Conservation (phyloP, 2,329 filamentous ascomycete species). For the Metarhizium sp. region DNA sequence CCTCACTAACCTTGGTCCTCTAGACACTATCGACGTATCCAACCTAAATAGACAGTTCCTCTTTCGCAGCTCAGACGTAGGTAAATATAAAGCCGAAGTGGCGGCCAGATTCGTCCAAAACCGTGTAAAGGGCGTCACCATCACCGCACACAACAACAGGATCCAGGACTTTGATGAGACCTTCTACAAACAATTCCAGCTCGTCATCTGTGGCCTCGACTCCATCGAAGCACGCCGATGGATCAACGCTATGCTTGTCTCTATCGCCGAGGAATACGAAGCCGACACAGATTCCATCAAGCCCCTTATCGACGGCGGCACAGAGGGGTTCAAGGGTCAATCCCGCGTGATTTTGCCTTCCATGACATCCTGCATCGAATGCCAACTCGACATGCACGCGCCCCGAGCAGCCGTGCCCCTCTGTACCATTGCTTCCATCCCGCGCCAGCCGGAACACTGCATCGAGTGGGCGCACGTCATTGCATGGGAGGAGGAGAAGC, state of each 20-base stretch:
- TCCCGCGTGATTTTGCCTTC: conserved; percentile 86
- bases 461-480: conserved; percentile 99
- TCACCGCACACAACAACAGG: conserved; percentile 86
- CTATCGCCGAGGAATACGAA: conserved; percentile 70
- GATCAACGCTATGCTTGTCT: conserved; percentile 92
- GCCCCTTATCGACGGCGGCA: conserved; percentile 91
- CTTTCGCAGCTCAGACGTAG: conserved; percentile 85
- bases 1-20: not conserved
- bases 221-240: conserved; percentile 95
- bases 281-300: conserved; percentile 73
- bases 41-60: conserved; percentile 97
- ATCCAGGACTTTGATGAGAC: conserved; percentile 96
- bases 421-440: conserved; percentile 92
- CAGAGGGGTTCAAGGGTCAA: conserved; percentile 97
- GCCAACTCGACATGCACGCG: conserved; percentile 96
- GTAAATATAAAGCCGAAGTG: conserved; percentile 86
- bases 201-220: conserved; percentile 89
- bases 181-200: conserved; percentile 95
- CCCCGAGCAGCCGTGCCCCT: conserved; percentile 94
- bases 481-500: conserved; percentile 83
- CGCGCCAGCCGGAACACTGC: conserved; percentile 93
- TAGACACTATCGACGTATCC: conserved; percentile 96
- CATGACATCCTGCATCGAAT: conserved; percentile 94
- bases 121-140: conserved; percentile 81
- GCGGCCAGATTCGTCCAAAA: conserved; percentile 86